phyloP scores from a whole-genome alignment of 129 eudicot species.

The Pittosporum tobira region DNA sequence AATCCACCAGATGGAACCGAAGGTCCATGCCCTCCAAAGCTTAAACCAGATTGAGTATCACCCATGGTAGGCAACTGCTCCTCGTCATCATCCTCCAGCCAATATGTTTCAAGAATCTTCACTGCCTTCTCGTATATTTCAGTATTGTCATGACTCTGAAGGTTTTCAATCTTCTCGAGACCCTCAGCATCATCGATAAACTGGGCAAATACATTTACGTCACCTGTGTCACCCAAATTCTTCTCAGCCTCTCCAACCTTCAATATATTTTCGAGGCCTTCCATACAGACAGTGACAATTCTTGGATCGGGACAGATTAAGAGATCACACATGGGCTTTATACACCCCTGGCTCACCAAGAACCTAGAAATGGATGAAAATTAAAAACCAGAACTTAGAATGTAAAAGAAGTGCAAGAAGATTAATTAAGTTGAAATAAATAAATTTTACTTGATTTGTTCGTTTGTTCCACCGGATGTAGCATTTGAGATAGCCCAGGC shows the following conservation, averaged over 20 bases:
- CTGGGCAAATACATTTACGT: conserved; percentile 20
- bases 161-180: conserved; percentile 25
- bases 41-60: conserved; percentile 18
- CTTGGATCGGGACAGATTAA: conserved; percentile 26
- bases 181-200: conserved; percentile 25
- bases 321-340: conserved; percentile 71
- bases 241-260: conserved; percentile 28
- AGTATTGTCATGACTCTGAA: conserved; percentile 26
- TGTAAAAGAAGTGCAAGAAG: neutral
- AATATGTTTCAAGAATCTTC: conserved; percentile 24
- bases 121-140: conserved; percentile 21
- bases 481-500: conserved; percentile 97
- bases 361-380: conserved; percentile 36
- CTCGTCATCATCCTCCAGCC: conserved; percentile 22
- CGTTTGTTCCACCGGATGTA: conserved; percentile 88
- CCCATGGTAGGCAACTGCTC: conserved; percentile 17
- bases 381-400: neutral
- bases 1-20: conserved; percentile 27
- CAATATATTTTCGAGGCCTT: conserved; percentile 25
- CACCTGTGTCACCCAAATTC: conserved; percentile 14
- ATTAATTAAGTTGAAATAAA: neutral
- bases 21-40: conserved; percentile 18
- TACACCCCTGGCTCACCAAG: conserved; percentile 62
- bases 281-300: conserved; percentile 24
- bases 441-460: conserved; percentile 61